A percentile compares a stretch with the other conserved stretches of the same genome.
Evolutionary conservation across 73 alveolate species (phyloP).

Genomic region (Urostyla sp.): DNA sequence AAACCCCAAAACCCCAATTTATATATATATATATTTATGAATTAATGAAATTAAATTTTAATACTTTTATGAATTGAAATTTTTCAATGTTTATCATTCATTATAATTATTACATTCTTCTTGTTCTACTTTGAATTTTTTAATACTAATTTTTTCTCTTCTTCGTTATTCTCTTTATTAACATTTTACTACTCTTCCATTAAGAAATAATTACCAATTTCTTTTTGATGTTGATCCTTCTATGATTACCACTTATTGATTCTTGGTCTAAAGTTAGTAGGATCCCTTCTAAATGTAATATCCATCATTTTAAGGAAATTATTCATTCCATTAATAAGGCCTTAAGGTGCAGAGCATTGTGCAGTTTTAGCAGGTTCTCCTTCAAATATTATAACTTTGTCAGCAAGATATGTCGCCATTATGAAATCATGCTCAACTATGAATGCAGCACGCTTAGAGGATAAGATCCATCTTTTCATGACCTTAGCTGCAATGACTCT

Average conservation of each 20-base stretch:
- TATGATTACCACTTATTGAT: constrained; percentile 95
- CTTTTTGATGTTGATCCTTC: constrained; percentile 94
- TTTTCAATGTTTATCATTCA: too few species aligned
- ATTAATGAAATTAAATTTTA: too few species aligned
- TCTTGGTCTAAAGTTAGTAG: constrained; percentile 97
- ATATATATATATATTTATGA: too few species aligned
- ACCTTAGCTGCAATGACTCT: constrained; percentile 95
- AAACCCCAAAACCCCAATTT: too few species aligned
- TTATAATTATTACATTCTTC: too few species aligned
- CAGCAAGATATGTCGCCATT: constrained; percentile 98
- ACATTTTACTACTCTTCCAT: constrained; percentile 71
- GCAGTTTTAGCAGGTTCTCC: constrained; percentile 92
- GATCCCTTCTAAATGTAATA: constrained; percentile 97
- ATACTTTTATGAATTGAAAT: too few species aligned
- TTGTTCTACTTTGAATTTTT: too few species aligned
- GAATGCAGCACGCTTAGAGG: constrained; percentile 91
- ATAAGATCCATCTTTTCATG: constrained; percentile 92
- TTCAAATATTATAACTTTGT: constrained; percentile 88
- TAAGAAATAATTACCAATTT: constrained; percentile 89
- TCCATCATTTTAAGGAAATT: constrained; percentile 92
- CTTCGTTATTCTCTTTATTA: background rate
- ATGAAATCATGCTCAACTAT: constrained; percentile 97
- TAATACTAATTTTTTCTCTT: too few species aligned
- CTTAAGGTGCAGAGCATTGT: constrained; percentile 92
- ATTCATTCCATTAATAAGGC: constrained; percentile 95